These are phyloP conservation scores for Nothophoma quercina DNA, from an alignment of 2,329 filamentous ascomycete genomes.

Conservation along the genomic window DNA sequence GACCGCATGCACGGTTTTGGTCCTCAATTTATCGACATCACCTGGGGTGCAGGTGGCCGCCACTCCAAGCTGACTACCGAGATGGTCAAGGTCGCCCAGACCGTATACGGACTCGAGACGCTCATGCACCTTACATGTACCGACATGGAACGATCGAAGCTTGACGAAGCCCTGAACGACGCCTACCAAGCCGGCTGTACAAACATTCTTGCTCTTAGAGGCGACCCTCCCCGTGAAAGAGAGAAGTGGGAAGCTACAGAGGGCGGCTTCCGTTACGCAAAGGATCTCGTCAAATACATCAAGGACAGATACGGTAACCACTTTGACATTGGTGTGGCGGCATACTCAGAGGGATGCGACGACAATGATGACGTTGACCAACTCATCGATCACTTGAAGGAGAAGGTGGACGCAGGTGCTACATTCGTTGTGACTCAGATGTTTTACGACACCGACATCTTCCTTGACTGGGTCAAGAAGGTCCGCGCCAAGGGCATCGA, in stretches of 20 bases:
- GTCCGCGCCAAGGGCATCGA: conserved; percentile 85
- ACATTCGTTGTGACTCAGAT: conserved; percentile 98
- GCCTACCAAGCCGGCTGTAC: conserved; percentile 96
- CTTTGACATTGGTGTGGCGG: conserved; percentile 97
- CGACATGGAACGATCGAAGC: conserved; percentile 92
- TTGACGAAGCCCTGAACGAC: conserved; percentile 84
- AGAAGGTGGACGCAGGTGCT: conserved; percentile 94
- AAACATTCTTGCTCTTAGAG: conserved; percentile 92
- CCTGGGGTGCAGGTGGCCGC: conserved; percentile 94
- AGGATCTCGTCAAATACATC: conserved; percentile 88
- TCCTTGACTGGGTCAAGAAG: conserved; percentile 87
- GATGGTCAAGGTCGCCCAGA: conserved; percentile 96
- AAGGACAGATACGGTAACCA: conserved; percentile 80
- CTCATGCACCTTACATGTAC: conserved; percentile 99
- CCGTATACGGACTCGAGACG: conserved; percentile 93
- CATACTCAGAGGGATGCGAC: conserved; percentile 94
- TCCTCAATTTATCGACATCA: conserved; percentile 96
- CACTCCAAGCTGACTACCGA: conserved; percentile 93
- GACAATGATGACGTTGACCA: conserved; percentile 87
- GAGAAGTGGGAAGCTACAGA: conserved; percentile 92
- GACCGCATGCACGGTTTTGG: conserved; percentile 97
- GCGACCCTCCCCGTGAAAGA: conserved; percentile 91
- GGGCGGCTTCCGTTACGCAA: conserved; percentile 88
- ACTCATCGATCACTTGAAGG: conserved; percentile 90
- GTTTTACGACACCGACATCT: conserved; percentile 98